Evolutionary conservation across 78 protist species (phyloP), one percentile per base, ranked within the genome.

Genomic region (slime mould (Dictyostelium discoideum)): DNA sequence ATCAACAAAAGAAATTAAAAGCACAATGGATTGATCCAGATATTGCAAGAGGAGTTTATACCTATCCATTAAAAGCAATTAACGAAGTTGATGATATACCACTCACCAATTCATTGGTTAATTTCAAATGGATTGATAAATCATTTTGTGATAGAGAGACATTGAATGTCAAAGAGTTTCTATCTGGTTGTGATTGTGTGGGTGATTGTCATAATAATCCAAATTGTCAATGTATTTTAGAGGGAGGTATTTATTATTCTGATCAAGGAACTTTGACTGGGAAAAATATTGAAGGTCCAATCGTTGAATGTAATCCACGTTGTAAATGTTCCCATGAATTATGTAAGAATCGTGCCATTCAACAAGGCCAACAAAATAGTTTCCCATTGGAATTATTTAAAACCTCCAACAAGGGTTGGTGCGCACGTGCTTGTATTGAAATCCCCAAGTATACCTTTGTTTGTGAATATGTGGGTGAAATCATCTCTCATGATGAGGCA

Each of bases 381-480:
- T 29, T 11, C 20, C 93, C 79, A 2, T 29, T 92, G 26, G 77
- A 92, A 65, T n/a, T 96, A 26, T 96, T 88, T 92, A 96, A 87
- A 93, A 84, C 98, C 0, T 4, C 0, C 3, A 0, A 4, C 20
- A 92, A 89, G 40, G 98, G 98, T 2, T 97, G 98, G 98, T 96
- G 96, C 18, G 84, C 92, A 11, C 83, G 98, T 6, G 22, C 96
- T 3, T 54, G 40, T 10, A 44, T 54, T 14, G 93, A 79, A 13
- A 85, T 97, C 6, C 94, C 86, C 6, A 80, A 16, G 22, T 44
- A 65, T n/a, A 85, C 84, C 8, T 97, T 92, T 85, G 98, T 97
- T 44, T 79, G 94, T 83, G 98, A 97, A 87, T 97, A 94, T 79
- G 86, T 84, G 2, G 98, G 98, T 67, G 98, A 97, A 80, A 76